Evolutionary conservation across 2,329 filamentous ascomycete genomes (phyloP).

Genomic region (Metarhizium humberi): DNA sequence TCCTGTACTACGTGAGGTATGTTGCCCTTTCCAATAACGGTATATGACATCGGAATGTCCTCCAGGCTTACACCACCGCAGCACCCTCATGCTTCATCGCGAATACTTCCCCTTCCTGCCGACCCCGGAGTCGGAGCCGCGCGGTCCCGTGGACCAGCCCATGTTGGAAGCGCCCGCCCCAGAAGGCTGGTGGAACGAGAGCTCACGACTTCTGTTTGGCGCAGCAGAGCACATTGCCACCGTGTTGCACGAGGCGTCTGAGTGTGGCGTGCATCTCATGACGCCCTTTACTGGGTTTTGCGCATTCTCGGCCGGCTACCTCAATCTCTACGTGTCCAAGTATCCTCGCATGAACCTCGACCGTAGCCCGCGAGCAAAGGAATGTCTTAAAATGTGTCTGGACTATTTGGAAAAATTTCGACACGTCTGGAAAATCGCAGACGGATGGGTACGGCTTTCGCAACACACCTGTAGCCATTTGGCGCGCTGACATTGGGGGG

Average conservation of each 20-base stretch:
- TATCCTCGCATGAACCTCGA: slow-evolving; percentile 33
- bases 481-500: not conserved
- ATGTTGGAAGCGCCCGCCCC: slow-evolving; percentile 28
- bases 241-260: slow-evolving; percentile 26
- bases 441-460: slow-evolving; percentile 17
- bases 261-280: slow-evolving; percentile 24
- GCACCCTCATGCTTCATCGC: slow-evolving; percentile 30
- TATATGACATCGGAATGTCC: not conserved
- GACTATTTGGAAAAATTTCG: slow-evolving; percentile 18
- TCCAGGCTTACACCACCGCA: slow-evolving; percentile 5
- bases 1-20: slow-evolving; percentile 34
- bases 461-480: not conserved
- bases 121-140: slow-evolving; percentile 20
- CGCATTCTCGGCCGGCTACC: slow-evolving; percentile 32
- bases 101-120: slow-evolving; percentile 37
- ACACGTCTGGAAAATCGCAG: slow-evolving; percentile 19
- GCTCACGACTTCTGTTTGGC: slow-evolving; percentile 24
- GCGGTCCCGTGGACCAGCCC: slow-evolving; percentile 30
- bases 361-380: slow-evolving; percentile 15
- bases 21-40: not conserved
- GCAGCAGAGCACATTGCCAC: slow-evolving; percentile 25
- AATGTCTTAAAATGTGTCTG: slow-evolving; percentile 14
- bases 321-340: slow-evolving; percentile 28
- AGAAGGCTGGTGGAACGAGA: slow-evolving; percentile 29
- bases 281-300: slow-evolving; percentile 37